Evolutionary conservation across 805 yeast species (phyloP), one percentile per base, ranked within the genome.

Genomic region (Hanseniaspora lachancei): DNA sequence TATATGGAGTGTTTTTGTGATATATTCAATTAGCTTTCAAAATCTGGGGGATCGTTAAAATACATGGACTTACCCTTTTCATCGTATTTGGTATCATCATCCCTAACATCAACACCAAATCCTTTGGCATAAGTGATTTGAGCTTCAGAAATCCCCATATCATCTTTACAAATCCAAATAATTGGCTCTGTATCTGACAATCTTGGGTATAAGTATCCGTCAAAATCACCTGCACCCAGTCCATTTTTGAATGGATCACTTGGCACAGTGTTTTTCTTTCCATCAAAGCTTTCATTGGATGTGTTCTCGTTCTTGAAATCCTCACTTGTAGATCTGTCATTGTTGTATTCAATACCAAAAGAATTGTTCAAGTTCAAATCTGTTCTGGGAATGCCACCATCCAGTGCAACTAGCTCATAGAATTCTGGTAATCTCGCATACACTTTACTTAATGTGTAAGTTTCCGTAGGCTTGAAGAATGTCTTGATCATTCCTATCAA

Each of bases 151-250:
- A 86, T 72, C 5, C 93, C 91, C 72, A 80, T 69, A 6, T 76
- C 71, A 67, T 86, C 95, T 60, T 72, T 76, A 44, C 84, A 80
- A 59, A 84, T 71, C 95, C 95, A 86, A 50, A 84, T 71, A 57
- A 76, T 76, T 34, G 88, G 86, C 58, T 72, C 79, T 8, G 70
- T 75, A 35, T 74, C 81, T n/a, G 64, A 68, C 40, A 80, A 75
- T 42, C 77, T 76, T 24, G 87, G 86, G 62, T 80, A 77, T 39
- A 74, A 71, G 62, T 79, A 82, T 6, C 47, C 43, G 23, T 47
- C 38, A 18, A 8, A 15, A 21, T 76, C 74, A 51, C 66, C 63
- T 57, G 67, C 66, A 36, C 73, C 62, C 21, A 52, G 39, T 18
- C 39, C 46, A 32, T 52, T 16, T 15, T 52, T 46, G 58, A 72